Evolutionary conservation across 768 basidiomycete genomes (phyloP), one percentile per base, ranked within the genome.

Genomic region (Lactarius tabidus): DNA sequence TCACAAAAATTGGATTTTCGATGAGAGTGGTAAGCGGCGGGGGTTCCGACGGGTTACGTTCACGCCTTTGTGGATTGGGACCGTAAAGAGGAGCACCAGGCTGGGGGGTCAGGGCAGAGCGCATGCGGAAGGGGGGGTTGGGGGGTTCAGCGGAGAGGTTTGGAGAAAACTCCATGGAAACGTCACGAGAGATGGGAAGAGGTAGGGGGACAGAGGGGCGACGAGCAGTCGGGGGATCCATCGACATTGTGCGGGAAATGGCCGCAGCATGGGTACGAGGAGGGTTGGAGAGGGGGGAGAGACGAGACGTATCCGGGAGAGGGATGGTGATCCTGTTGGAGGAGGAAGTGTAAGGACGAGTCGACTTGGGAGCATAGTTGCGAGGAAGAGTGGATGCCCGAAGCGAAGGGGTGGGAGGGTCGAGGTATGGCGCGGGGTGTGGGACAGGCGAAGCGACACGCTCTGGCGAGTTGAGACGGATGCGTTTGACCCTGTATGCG

Each of bases 31-130:
- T 80, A 35, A 91, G 74, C 6, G 88, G 81, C 31, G 90, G 90
- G 7, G 90, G 90, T 68, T 90, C 89, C 26, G 88, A 87, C 38
- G 76, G 73, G 67, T 87, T 83, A 69, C 86, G 77, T 63, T 75
- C 76, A 20, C 77, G 76, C 51, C 76, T 74, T 23, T 74, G 72
- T 10, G 77, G 78, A 31, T 74, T 72, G 17, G 82, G 81, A 58
- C 81, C 81, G 57, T 82, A 81, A 1, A 67, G 70, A 23, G 74
- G 71, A 18, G 76, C 77, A 23, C 77, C 73, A 9, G 87, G 87
- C 71, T 87, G 87, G 9, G 90, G 90, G 8, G 89, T 90, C 65
- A 89, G 77, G 12, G 88, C 87, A 26, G 84, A 80, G 68, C 88
- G 85, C 79, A 90, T 78, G 36, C 86, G 84, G 71, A 86, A 84